Evolutionary conservation across 768 basidiomycete species (phyloP).

Genomic region (Mycena galopus): DNA sequence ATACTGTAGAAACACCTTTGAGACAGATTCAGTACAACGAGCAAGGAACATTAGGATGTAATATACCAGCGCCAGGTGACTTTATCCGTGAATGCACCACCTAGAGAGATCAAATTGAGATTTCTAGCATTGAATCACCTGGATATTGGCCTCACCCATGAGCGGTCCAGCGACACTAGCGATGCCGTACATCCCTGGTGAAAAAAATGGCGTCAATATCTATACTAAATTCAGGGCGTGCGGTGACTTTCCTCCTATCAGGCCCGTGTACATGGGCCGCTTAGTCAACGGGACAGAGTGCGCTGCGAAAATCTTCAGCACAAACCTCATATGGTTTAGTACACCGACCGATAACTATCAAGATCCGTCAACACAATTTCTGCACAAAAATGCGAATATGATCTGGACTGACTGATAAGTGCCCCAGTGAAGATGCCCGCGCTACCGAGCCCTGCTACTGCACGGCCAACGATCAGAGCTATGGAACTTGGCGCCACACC

Average conservation of each 20-base stretch:
- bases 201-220: too few species aligned
- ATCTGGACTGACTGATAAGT: slow-evolving; percentile 32
- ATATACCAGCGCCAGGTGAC: slow-evolving; percentile 4
- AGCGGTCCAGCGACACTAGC: slow-evolving; percentile 44
- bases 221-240: too few species aligned
- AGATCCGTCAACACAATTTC: background rate
- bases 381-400: slow-evolving; percentile 27
- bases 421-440: slow-evolving; percentile 48
- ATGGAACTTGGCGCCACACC: slow-evolving; percentile 50
- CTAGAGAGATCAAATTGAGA: slow-evolving; percentile 8
- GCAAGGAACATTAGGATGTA: background rate
- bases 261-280: slow-evolving; percentile 52
- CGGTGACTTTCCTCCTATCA: too few species aligned
- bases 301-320: slow-evolving; percentile 6
- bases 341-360: background rate
- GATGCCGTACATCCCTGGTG: slow-evolving; percentile 40
- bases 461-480: slow-evolving; percentile 56
- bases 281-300: slow-evolving; percentile 45
- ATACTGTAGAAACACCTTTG: slow-evolving; percentile 48
- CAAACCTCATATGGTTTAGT: slow-evolving; percentile 14
- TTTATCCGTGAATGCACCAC: slow-evolving; percentile 18
- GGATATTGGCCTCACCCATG: slow-evolving; percentile 33
- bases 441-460: slow-evolving; percentile 59
- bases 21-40: background rate
- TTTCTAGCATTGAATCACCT: background rate